These are phyloP conservation scores for Agrocybe pediades DNA, from an alignment of 768 basidiomycete genomes.

Conservation along the genomic window DNA sequence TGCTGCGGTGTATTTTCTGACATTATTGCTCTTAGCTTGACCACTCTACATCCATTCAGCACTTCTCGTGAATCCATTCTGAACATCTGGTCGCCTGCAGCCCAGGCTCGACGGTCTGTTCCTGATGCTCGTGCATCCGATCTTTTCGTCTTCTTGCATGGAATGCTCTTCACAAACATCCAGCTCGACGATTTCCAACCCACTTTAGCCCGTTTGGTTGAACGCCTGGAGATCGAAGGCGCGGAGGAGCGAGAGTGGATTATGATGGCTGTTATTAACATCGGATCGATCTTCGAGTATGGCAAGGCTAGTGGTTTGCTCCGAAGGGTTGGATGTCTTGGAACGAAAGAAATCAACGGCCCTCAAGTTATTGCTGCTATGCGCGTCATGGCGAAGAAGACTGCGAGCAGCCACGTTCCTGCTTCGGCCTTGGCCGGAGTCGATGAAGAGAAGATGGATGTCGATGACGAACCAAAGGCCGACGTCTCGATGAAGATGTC, in stretches of 20 bases:
- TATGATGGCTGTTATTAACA: constrained; percentile 91
- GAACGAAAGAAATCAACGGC: constrained; percentile 36
- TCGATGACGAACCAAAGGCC: constrained; percentile 25
- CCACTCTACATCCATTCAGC: constrained; percentile 84
- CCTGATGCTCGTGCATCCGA: constrained; percentile 77
- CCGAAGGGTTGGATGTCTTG: constrained; percentile 58
- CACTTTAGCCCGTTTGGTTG: constrained; percentile 82
- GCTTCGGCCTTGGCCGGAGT: constrained; percentile 35
- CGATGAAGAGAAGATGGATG: constrained; percentile 50
- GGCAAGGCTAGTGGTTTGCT: constrained; percentile 75
- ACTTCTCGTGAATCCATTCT: constrained; percentile 90
- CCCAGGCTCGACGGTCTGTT: constrained; percentile 71
- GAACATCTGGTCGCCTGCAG: constrained; percentile 79
- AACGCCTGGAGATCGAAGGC: constrained; percentile 81
- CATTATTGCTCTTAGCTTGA: constrained; percentile 76
- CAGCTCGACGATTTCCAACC: constrained; percentile 89
- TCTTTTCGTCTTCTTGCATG: constrained; percentile 90
- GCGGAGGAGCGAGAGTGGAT: constrained; percentile 90
- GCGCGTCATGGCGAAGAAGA: constrained; percentile 56
- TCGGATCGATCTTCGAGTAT: constrained; percentile 84
- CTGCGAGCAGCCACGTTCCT: constrained; percentile 26
- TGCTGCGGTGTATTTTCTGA: constrained; percentile 7
- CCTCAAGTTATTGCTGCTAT: constrained; percentile 35
- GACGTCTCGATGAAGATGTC: constrained; percentile 24
- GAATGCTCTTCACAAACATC: constrained; percentile 96